These are phyloP conservation scores for Acaromyces ingoldii DNA, from an alignment of 1,284 basidiomycete species.

Conservation along the genomic window DNA sequence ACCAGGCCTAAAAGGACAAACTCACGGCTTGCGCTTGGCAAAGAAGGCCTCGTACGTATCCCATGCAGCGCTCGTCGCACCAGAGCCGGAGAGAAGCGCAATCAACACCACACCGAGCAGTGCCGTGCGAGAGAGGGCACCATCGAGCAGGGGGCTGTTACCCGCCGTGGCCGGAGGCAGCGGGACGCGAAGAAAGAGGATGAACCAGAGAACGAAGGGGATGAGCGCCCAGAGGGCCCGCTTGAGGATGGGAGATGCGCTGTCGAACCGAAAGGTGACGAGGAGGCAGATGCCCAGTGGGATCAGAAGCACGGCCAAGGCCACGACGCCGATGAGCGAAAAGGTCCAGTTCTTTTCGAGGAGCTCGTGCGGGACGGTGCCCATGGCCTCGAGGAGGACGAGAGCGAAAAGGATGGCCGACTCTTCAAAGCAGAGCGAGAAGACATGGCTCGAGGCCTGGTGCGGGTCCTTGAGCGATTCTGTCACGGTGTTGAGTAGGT, in stretches of 20 bases:
- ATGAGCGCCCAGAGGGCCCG: constrained; percentile 20
- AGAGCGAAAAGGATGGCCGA: constrained; percentile 32
- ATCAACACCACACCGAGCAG: constrained; percentile 53
- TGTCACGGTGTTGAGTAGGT: constrained; percentile 9
- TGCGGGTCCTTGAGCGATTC: constrained; percentile 6
- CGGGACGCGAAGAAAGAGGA: constrained; percentile 43
- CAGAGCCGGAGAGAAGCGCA: constrained; percentile 52
- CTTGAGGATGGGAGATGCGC: constrained; percentile 1
- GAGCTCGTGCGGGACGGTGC: constrained; percentile 6
- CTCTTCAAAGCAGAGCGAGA: constrained; percentile 42
- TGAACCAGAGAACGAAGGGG: constrained; percentile 37
- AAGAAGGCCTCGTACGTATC: constrained; percentile 51
- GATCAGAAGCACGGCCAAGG: constrained; percentile 23
- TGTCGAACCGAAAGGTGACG: constrained; percentile 31
- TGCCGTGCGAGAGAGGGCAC: constrained; percentile 47
- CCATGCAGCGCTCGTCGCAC: constrained; percentile 53
- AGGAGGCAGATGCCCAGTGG: constrained; percentile 34
- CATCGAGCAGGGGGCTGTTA: constrained; percentile 12
- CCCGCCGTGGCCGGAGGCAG: constrained; percentile 31
- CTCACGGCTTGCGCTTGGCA: constrained; percentile 19
- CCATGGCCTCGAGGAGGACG: constrained; percentile 38
- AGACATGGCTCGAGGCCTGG: constrained; percentile 26
- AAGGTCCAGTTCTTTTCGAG: constrained; percentile 20
- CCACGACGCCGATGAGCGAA: constrained; percentile 10
- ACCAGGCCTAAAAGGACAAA: no score